A percentile compares a stretch with the other conserved stretches of the same genome.
phyloP scores from a whole-genome alignment of 2,329 filamentous ascomycete genomes.

The Alternaria gaisen region DNA sequence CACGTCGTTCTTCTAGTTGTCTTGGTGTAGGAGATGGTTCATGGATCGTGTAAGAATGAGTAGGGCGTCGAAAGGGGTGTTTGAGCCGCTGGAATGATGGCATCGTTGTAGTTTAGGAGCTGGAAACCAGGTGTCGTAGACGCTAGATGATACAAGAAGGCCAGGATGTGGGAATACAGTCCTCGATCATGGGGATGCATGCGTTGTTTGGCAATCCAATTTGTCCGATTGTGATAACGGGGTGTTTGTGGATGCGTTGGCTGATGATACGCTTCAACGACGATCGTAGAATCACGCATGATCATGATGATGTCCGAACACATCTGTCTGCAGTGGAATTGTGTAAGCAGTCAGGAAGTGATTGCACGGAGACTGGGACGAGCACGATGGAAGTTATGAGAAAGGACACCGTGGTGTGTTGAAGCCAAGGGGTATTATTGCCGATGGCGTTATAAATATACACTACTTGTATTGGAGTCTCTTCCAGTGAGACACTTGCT shows the following conservation, averaged over 20 bases:
- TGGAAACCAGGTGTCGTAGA: background rate
- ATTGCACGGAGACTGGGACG: background rate
- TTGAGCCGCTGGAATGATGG: slow-evolving; percentile 22
- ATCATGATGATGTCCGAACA: background rate
- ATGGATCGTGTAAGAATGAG: slow-evolving; percentile 2
- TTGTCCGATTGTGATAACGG: slow-evolving; percentile 14
- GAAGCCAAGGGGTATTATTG: slow-evolving; percentile 12
- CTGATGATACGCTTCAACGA: slow-evolving; percentile 2
- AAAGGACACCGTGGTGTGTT: slow-evolving; percentile 7
- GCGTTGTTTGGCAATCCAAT: slow-evolving; percentile 13
- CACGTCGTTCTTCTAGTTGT: slow-evolving; percentile 1
- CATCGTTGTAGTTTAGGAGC: slow-evolving; percentile 10
- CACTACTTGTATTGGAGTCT: slow-evolving; percentile 25
- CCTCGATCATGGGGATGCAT: background rate
- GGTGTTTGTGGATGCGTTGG: slow-evolving; percentile 24
- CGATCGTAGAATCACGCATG: slow-evolving; percentile 6
- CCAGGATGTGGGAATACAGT: background rate
- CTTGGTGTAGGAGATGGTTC: background rate
- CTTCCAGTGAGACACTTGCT: slow-evolving; percentile 24
- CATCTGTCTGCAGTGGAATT: background rate
- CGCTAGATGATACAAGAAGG: background rate
- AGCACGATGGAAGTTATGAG: background rate
- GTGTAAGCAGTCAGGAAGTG: background rate
- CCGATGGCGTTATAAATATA: slow-evolving; percentile 20
- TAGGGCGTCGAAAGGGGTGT: slow-evolving; percentile 19